These are phyloP conservation scores for Ogataea pilisensis DNA, from an alignment of 805 yeast genomes.

Conservation along the genomic window DNA sequence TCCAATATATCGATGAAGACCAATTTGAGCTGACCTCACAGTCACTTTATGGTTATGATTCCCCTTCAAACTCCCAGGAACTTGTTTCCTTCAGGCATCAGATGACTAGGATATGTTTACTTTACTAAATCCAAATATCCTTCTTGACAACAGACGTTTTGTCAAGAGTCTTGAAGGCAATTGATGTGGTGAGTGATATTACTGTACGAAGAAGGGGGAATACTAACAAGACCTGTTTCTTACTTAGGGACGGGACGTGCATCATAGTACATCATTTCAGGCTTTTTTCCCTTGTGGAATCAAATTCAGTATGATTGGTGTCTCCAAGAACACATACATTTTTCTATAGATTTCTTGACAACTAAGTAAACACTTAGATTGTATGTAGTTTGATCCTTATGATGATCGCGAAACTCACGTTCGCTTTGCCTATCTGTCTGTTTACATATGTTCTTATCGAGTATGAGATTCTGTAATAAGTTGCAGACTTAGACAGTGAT, in stretches of 20 bases:
- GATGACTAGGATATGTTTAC: conserved; percentile 3
- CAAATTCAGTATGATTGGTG: conserved; percentile 26
- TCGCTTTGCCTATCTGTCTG: no score
- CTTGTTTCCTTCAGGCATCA: not conserved
- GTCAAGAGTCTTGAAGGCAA: conserved; percentile 16
- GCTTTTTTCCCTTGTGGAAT: conserved; percentile 1
- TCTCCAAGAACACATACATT: conserved; percentile 34
- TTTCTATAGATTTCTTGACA: not conserved
- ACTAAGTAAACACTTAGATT: no score
- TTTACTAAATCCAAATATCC: conserved; percentile 12
- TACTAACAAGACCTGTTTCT: conserved; percentile 3
- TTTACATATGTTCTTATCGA: no score
- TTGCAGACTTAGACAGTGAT: no score
- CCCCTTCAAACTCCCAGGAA: not conserved
- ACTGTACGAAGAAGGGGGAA: conserved; percentile 11
- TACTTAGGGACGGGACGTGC: conserved; percentile 17
- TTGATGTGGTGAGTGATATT: conserved; percentile 4
- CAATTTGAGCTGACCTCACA: no score
- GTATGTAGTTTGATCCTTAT: no score
- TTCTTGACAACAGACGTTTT: conserved; percentile 17
- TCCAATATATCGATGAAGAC: no score
- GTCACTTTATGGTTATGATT: no score
- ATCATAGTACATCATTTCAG: conserved; percentile 32
- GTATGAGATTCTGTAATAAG: no score
- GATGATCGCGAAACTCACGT: no score